Conservation (phyloP, 306 rosid genomes). For the Ceratonia siliqua region DNA sequence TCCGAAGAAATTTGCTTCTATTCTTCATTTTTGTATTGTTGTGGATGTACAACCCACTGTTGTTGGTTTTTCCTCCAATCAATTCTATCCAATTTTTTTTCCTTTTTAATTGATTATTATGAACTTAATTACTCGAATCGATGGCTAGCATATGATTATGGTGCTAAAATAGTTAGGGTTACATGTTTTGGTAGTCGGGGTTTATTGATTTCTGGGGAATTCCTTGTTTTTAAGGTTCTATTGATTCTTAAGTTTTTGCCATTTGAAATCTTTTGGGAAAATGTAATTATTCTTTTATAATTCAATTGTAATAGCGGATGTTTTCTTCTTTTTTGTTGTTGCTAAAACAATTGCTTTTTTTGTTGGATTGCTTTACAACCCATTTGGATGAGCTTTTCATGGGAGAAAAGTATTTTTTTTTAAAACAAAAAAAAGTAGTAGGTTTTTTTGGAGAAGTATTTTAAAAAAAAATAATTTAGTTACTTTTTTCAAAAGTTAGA, state of each 20-base stretch:
- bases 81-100: not conserved
- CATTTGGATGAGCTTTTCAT: too few species aligned
- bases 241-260: not conserved
- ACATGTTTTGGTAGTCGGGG: not conserved
- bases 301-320: not conserved
- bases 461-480: too few species aligned
- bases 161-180: not conserved
- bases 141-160: not conserved
- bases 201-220: not conserved
- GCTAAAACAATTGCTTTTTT: not conserved
- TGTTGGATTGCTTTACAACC: not conserved
- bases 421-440: too few species aligned
- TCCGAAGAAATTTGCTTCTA: too few species aligned
- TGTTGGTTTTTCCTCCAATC: not conserved
- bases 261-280: not conserved
- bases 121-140: not conserved
- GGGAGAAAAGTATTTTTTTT: too few species aligned
- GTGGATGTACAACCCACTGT: too few species aligned
- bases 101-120: not conserved
- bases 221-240: not conserved
- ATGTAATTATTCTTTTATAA: not conserved
- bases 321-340: not conserved
- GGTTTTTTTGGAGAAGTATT: too few species aligned
- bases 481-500: too few species aligned
- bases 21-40: too few species aligned